Percentiles rank a stretch among this genome's conserved stretches.
Conservation (phyloP, 495 filamentous ascomycete species). For the Paragyromitra xinjiangensis region DNA sequence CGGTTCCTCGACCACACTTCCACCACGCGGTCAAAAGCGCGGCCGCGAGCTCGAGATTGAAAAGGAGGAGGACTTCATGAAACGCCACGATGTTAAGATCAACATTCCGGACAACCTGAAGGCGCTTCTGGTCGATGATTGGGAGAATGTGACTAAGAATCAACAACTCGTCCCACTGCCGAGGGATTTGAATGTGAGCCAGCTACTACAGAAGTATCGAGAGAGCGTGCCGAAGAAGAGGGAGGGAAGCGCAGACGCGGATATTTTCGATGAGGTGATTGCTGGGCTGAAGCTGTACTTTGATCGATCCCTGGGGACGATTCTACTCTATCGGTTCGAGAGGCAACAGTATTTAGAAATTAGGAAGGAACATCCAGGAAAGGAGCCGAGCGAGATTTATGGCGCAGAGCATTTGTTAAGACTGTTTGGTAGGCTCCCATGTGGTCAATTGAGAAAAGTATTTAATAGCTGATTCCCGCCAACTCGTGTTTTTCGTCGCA, state of each 20-base stretch:
- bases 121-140: slow-evolving; percentile 92
- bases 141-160: slow-evolving; percentile 98
- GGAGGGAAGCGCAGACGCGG: slow-evolving; percentile 71
- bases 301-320: slow-evolving; percentile 81
- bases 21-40: slow-evolving; percentile 68
- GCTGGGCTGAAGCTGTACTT: slow-evolving; percentile 90
- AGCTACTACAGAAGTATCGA: slow-evolving; percentile 82
- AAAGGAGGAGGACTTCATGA: slow-evolving; percentile 86
- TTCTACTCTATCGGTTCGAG: slow-evolving; percentile 93
- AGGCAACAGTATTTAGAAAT: slow-evolving; percentile 82
- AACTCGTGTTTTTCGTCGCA: slow-evolving; percentile 57
- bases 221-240: slow-evolving; percentile 71
- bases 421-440: slow-evolving; percentile 75
- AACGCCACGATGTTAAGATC: slow-evolving; percentile 81
- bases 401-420: slow-evolving; percentile 90
- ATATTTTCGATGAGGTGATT: slow-evolving; percentile 88
- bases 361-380: slow-evolving; percentile 66
- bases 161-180: slow-evolving; percentile 85
- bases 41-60: slow-evolving; percentile 61
- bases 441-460: not conserved
- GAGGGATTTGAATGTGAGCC: slow-evolving; percentile 73
- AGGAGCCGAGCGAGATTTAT: slow-evolving; percentile 79
- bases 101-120: slow-evolving; percentile 85
- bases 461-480: not conserved
- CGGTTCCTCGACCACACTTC: slow-evolving; percentile 63